Base-by-base conservation (phyloP, 2,329 filamentous ascomycete species). In the Curvularia lunata region DNA sequence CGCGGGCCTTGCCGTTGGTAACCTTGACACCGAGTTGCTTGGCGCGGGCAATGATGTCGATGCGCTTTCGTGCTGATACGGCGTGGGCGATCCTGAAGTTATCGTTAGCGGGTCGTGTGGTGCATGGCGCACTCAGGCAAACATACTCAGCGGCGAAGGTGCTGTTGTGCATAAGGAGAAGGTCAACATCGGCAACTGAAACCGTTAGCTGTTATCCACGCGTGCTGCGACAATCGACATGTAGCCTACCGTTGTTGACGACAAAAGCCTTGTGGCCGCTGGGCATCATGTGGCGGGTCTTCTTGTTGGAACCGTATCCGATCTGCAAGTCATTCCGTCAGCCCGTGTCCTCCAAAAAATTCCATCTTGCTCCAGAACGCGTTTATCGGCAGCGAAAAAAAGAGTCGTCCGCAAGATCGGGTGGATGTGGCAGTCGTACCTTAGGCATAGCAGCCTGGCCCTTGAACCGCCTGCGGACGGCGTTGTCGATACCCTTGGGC, bases 251-350 rank as follows among this genome's bases (percentile, higher is more conserved):
- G 88, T 99, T 99, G 89, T 90, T 92, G 85, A 99, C 95, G 79
- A 98, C 88, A 91, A 99, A 99, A 71, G 94, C 91, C 89, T 97
- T 98, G 91, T 98, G 94, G 84, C 95, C 95, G 76, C 92, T 97
- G 80, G 95, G 95, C 87, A 92, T 96, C 89, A 98, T 89, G 88
- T 96, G 94, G 79, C 91, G 89, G 80, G 95, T 99, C 89, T 98
- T 98, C 88, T 92, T 96, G 91, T 98, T 98, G 84, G 91, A 95
- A 75, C 95, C 93, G 82, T 93, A 99, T 78, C 95, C 95, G 81
- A 99, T 99, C 95, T 97, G 79, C 75, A 59, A 54, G 58, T 59
- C 59, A 61, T 57, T 58, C 49, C 58, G 70, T 77, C 67, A 77
- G 74, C 68, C 65, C 61, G 62, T 50, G 38, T 56, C 46, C 59